These are phyloP conservation scores for Sonneratia alba DNA, from an alignment of 345 rosid species.

Conservation along the genomic window DNA sequence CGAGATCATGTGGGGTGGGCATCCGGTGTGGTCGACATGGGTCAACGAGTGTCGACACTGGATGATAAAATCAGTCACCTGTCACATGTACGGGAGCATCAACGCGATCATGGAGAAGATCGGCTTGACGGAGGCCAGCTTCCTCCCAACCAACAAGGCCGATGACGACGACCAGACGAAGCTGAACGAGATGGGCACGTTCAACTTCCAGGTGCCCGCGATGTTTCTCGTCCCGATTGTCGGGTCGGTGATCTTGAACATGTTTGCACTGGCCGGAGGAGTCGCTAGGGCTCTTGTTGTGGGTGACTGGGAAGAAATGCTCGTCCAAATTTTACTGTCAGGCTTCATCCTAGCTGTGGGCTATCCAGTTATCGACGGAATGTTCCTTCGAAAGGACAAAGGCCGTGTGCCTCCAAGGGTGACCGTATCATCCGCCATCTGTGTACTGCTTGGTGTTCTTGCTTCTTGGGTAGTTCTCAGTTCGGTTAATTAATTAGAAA, in stretches of 20 bases:
- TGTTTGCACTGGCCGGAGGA: conserved; percentile 16
- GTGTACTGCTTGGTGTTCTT: not conserved
- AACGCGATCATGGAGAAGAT: conserved; percentile 21
- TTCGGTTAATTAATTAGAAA: not conserved
- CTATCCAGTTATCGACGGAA: conserved; percentile 35
- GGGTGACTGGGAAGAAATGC: conserved; percentile 15
- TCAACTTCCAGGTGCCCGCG: conserved; percentile 27
- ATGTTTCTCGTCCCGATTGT: conserved; percentile 31
- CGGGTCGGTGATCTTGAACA: conserved; percentile 21
- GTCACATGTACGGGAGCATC: conserved; percentile 15
- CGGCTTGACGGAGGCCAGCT: conserved; percentile 25
- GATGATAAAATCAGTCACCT: conserved; percentile 32
- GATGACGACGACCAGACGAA: conserved; percentile 15
- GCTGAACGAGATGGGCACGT: conserved; percentile 23
- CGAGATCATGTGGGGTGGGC: conserved; percentile 19
- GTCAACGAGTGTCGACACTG: conserved; percentile 25
- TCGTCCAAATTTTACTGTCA: conserved; percentile 21
- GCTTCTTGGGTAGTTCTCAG: not conserved
- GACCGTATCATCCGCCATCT: conserved; percentile 13
- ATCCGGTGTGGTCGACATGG: conserved; percentile 12
- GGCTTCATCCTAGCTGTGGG: conserved; percentile 22
- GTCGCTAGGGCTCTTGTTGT: conserved; percentile 12
- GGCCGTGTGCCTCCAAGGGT: conserved; percentile 25
- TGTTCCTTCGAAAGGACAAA: conserved; percentile 29
- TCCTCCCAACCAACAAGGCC: conserved; percentile 30